Percentiles rank a stretch among this genome's conserved stretches.
These are phyloP conservation scores for Rubroboletus pulcherrimus DNA, from an alignment of 768 basidiomycete genomes.

Conservation along the genomic window DNA sequence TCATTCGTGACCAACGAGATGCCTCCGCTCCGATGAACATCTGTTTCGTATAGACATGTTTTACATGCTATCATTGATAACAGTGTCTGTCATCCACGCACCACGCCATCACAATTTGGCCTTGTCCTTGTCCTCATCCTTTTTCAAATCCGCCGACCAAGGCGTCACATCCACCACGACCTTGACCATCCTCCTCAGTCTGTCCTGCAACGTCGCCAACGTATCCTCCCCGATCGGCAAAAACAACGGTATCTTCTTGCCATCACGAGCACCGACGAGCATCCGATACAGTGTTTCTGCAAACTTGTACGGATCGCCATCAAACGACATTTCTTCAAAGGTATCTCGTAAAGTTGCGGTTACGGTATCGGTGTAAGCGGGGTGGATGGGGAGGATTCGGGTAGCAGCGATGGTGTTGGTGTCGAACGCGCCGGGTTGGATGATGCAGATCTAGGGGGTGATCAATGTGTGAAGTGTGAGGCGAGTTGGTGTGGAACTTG, in stretches of 20 bases:
- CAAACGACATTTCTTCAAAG: neutral
- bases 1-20: too few species aligned
- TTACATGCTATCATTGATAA: neutral
- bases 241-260: neutral
- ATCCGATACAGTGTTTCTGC: constrained; percentile 2
- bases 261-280: neutral
- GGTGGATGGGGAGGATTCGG: constrained; percentile 2
- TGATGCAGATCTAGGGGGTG: constrained; percentile 8
- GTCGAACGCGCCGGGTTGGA: constrained; percentile 18
- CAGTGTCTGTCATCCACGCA: neutral
- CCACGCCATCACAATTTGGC: neutral
- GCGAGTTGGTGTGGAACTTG: neutral
- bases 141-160: constrained; percentile 11
- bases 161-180: neutral
- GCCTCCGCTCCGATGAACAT: neutral
- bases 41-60: neutral
- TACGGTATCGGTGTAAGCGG: constrained; percentile 8
- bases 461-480: neutral
- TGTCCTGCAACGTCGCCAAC: constrained; percentile 1
- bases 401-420: constrained; percentile 4
- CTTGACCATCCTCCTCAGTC: neutral
- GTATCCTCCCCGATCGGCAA: constrained; percentile 12
- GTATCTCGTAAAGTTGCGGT: neutral
- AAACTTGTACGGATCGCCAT: constrained; percentile 16
- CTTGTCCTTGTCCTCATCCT: neutral